phyloP scores from a whole-genome alignment of 306 rosid species.

The Corylus americana region DNA sequence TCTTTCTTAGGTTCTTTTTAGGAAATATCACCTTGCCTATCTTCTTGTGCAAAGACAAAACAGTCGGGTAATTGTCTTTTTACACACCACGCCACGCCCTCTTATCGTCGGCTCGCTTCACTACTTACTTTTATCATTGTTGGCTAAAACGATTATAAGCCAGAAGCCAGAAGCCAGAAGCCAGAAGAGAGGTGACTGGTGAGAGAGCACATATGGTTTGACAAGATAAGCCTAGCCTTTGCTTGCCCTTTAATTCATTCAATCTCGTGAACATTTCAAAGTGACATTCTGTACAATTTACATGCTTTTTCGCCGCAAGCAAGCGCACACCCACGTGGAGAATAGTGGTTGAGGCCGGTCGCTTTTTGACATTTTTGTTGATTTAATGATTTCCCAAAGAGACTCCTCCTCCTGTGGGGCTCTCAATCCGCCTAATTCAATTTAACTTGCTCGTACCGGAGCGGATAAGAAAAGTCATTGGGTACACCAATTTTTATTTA shows the following conservation, averaged over 20 bases:
- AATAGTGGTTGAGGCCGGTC: neutral
- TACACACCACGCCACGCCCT: neutral
- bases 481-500: too few species aligned
- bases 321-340: neutral
- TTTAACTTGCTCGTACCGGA: neutral
- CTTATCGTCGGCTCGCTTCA: neutral
- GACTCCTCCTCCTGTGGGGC: neutral
- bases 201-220: neutral
- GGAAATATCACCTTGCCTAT: neutral
- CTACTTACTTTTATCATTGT: neutral
- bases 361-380: neutral
- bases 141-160: neutral
- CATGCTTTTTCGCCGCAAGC: neutral
- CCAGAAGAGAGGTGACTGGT: too few species aligned
- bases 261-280: neutral
- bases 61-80: too few species aligned
- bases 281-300: neutral
- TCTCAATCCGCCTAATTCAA: neutral
- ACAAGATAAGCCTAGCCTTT: neutral
- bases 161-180: neutral
- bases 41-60: neutral
- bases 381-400: neutral
- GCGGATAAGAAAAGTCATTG: too few species aligned
- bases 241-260: slow-evolving; percentile 4
- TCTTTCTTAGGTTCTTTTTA: neutral